Evolutionary conservation across 495 filamentous ascomycete genomes (phyloP).

Genomic region (Clohesyomyces aquaticus): DNA sequence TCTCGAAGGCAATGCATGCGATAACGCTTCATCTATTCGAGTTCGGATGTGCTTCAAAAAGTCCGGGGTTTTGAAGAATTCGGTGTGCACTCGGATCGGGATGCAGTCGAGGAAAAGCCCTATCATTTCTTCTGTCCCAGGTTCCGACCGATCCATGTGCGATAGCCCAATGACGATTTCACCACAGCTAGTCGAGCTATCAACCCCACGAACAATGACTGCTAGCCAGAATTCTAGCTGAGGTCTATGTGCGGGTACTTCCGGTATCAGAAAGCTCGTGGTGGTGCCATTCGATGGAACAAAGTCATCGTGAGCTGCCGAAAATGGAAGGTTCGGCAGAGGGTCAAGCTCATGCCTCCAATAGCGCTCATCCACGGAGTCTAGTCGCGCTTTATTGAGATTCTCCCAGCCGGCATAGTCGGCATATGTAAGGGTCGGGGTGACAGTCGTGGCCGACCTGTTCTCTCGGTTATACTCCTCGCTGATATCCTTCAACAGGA

Average conservation of each 20-base stretch:
- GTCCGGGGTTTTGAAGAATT: not conserved
- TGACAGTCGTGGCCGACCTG: not conserved
- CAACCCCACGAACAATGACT: no score
- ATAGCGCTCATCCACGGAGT: no score
- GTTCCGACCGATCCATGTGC: slow-evolving; percentile 15
- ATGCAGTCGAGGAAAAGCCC: slow-evolving; percentile 29
- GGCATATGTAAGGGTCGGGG: not conserved
- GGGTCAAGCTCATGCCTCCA: no score
- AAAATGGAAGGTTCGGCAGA: no score
- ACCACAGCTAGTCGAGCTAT: no score
- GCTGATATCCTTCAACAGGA: not conserved
- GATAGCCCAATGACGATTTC: slow-evolving; percentile 21
- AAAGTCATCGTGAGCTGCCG: no score
- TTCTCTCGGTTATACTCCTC: not conserved
- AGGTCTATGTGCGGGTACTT: no score
- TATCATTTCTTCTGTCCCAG: slow-evolving; percentile 14
- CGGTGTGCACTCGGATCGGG: slow-evolving; percentile 5
- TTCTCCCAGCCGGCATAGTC: no score
- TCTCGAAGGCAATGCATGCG: slow-evolving; percentile 11
- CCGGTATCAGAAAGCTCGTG: no score
- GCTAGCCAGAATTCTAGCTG: no score
- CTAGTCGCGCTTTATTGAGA: no score
- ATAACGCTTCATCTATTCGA: slow-evolving; percentile 1
- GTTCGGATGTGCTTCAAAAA: not conserved
- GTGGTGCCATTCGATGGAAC: no score